Evolutionary conservation across 2,329 filamentous ascomycete species (phyloP).

Genomic region (Fusarium sp.): DNA sequence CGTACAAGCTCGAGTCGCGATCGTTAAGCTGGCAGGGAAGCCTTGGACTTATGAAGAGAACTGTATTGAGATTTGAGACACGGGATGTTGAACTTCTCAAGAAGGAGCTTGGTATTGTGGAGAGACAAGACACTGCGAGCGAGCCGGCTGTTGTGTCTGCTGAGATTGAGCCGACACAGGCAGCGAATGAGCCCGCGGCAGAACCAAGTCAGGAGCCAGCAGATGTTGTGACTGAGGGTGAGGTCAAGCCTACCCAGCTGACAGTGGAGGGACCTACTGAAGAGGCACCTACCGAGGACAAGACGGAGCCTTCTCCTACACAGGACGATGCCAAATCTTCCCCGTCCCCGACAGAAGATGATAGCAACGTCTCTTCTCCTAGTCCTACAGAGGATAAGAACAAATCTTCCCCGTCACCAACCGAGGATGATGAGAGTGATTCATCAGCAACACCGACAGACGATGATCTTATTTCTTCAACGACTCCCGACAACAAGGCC

Average conservation of each 20-base stretch:
- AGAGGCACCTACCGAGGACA: neutral
- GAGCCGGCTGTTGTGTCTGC: neutral
- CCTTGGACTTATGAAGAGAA: slow-evolving; percentile 18
- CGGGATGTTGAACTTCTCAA: neutral
- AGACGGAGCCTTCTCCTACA: neutral
- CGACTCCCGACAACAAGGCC: neutral
- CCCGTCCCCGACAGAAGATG: neutral
- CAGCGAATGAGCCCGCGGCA: neutral
- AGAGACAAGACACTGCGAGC: neutral
- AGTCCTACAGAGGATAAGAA: neutral
- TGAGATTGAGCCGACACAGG: neutral
- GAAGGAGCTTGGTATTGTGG: neutral
- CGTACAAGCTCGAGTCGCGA: slow-evolving; percentile 20
- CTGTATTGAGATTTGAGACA: neutral
- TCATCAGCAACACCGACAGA: slow-evolving; percentile 2
- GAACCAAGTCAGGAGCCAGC: neutral
- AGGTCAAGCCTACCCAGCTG: neutral
- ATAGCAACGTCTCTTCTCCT: neutral
- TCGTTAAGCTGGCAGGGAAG: neutral
- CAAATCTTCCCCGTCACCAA: neutral
- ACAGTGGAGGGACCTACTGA: neutral
- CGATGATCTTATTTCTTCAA: neutral
- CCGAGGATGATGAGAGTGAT: neutral
- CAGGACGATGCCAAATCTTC: neutral
- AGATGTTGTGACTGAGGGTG: neutral